Evolutionary conservation across 306 rosid genomes (phyloP).

Genomic region (Sphenostylis stenocarpa): DNA sequence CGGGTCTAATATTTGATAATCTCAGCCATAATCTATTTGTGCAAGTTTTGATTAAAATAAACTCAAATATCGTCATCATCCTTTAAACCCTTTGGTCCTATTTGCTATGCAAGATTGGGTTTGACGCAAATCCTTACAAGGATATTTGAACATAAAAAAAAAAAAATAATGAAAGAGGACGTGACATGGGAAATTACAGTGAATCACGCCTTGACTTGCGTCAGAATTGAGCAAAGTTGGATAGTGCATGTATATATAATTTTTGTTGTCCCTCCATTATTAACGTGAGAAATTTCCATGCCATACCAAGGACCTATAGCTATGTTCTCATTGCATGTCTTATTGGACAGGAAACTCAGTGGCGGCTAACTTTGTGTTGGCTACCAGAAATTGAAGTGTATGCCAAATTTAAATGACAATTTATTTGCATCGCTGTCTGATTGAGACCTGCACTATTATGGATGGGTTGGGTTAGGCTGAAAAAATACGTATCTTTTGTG

Average conservation of each 20-base stretch:
- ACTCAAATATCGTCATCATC: background rate
- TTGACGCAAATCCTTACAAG: conserved; percentile 18
- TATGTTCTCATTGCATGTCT: conserved; percentile 23
- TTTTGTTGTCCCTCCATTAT: conserved; percentile 15
- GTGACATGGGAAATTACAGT: conserved; percentile 31
- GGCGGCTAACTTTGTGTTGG: conserved; percentile 40
- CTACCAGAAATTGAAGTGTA: conserved; percentile 12
- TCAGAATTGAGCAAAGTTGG: conserved; percentile 12
- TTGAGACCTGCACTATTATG: conserved; percentile 34
- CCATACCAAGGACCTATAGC: conserved; percentile 34
- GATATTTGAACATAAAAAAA: conserved; percentile 2
- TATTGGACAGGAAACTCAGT: conserved; percentile 30
- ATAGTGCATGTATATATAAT: background rate
- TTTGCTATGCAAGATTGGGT: conserved; percentile 25
- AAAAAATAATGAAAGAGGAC: conserved; percentile 1
- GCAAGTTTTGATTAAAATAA: background rate
- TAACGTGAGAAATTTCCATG: conserved; percentile 37
- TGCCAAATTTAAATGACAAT: conserved; percentile 30
- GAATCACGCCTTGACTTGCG: conserved; percentile 32
- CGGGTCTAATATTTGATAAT: background rate
- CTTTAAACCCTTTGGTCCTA: conserved; percentile 12
- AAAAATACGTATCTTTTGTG: conserved; percentile 34
- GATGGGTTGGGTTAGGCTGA: background rate
- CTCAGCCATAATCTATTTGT: background rate
- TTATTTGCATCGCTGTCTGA: conserved; percentile 42